phyloP scores from a whole-genome alignment of 2,329 filamentous ascomycete species.

The Penicillium sp. region DNA sequence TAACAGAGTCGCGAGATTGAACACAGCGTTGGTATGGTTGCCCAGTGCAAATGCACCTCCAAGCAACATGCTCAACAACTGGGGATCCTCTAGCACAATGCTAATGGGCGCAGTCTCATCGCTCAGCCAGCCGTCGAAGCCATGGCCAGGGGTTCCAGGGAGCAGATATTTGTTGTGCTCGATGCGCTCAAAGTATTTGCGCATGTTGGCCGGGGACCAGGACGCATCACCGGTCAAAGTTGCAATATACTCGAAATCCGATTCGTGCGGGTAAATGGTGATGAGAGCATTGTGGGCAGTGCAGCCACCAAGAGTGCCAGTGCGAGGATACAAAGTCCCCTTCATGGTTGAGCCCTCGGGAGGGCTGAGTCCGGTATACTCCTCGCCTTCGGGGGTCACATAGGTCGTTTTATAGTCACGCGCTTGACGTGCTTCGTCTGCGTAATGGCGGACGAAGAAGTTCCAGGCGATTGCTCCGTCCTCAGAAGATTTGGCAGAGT shows the following conservation, averaged over 20 bases:
- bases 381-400: conserved; percentile 48
- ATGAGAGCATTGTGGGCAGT: conserved; percentile 64
- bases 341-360: conserved; percentile 54
- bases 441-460: conserved; percentile 39
- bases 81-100: conserved; percentile 54
- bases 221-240: conserved; percentile 61
- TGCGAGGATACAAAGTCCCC: conserved; percentile 61
- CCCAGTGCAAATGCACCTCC: conserved; percentile 57
- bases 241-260: conserved; percentile 62
- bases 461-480: conserved; percentile 35
- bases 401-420: conserved; percentile 43
- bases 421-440: conserved; percentile 29
- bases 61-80: conserved; percentile 55
- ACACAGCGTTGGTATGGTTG: conserved; percentile 43
- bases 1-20: conserved; percentile 50
- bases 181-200: conserved; percentile 56
- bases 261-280: conserved; percentile 59
- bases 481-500: conserved; percentile 30
- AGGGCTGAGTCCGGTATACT: conserved; percentile 57
- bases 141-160: conserved; percentile 48
- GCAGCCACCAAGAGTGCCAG: conserved; percentile 60
- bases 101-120: conserved; percentile 42
- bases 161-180: conserved; percentile 57
- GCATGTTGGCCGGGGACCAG: conserved; percentile 61
- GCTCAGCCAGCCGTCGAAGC: conserved; percentile 30